Conservation (phyloP, 176 grass and related monocot species). For the Pharus latifolius region DNA sequence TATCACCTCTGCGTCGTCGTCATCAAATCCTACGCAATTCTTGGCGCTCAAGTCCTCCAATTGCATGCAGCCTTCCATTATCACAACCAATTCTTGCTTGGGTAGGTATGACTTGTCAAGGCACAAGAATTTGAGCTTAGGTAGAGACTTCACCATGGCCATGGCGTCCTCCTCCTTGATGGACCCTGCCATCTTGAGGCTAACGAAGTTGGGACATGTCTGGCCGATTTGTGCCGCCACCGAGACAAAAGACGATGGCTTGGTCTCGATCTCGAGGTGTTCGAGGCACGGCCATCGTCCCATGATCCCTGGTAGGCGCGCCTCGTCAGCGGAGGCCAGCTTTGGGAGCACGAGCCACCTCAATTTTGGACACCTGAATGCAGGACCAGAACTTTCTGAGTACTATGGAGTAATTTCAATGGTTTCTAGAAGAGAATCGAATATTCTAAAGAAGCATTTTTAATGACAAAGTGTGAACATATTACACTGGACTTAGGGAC, state of each 20-base stretch:
- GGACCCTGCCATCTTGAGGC: constrained; percentile 35
- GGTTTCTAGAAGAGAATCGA: no score
- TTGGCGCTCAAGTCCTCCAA: constrained; percentile 40
- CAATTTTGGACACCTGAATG: constrained; percentile 35
- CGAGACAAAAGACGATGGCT: constrained; percentile 40
- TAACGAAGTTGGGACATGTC: constrained; percentile 21
- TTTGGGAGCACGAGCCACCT: constrained; percentile 30
- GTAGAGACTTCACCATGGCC: constrained; percentile 14
- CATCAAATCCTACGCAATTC: constrained; percentile 57
- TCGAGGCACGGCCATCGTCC: constrained; percentile 40
- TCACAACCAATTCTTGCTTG: constrained; percentile 23
- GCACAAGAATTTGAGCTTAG: constrained; percentile 17
- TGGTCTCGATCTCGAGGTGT: constrained; percentile 53
- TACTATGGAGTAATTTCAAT: not conserved
- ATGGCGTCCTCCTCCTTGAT: constrained; percentile 50
- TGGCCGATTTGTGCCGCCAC: constrained; percentile 20
- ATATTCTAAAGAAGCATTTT: no score
- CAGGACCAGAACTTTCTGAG: not conserved
- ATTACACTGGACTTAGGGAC: no score
- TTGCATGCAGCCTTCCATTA: constrained; percentile 30
- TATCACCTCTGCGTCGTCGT: constrained; percentile 26
- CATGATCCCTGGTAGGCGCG: constrained; percentile 36
- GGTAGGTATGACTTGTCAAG: constrained; percentile 55
- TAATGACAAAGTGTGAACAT: no score
- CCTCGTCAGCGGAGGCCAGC: constrained; percentile 25